Evolutionary conservation across 1,284 basidiomycete species (phyloP), one percentile per base, ranked within the genome.

Genomic region (Polyporus tsugae): DNA sequence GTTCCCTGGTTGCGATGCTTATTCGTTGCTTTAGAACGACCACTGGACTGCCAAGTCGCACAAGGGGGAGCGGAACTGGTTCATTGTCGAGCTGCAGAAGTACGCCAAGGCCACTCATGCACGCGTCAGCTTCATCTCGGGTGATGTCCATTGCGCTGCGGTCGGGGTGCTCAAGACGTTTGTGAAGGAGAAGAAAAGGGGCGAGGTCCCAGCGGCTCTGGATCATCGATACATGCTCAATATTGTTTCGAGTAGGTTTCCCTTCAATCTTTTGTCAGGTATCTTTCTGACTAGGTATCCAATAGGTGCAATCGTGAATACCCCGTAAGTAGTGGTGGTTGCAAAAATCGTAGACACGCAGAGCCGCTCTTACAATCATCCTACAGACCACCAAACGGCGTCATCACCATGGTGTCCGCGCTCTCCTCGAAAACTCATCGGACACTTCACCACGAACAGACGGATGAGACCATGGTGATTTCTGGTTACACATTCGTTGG

Each of bases 211-310:
- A 3, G 89, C 93, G 1, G 76, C 80, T 2, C 73, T 79, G 39
- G 96, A 98, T 78, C 82, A 90, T 77, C 88, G 95, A 46, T 97
- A 94, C 79, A 97, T 97, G 95, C 78, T 96, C 59, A 96, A 96
- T 73, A 81, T 94, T 36, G 85, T 93, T 0, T 87, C 91, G 11
- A 94, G 92, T 90, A 74, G 70, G 87, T 82, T 9, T 66, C 13
- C 22, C 7, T 2, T 46, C 10, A 1, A 1, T 9, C 6, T 49
- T 4, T 33, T 13, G 11, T 22, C 33, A 42, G 57, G 1, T 49
- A n/a, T n/a, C 2, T 19, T 44, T 19, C 38, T 70, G 33, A 73
- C 62, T 60, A 53, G 25, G n/a, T 46, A 62, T 57, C 60, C 62
- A 74, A n/a, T 62, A 90, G 89, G 89, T 76, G 91, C 92, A 13